Percentiles rank a stretch among this genome's conserved stretches.
Evolutionary conservation across 495 filamentous ascomycete genomes (phyloP).

Genomic region (Aspergillus incahuasiensis): DNA sequence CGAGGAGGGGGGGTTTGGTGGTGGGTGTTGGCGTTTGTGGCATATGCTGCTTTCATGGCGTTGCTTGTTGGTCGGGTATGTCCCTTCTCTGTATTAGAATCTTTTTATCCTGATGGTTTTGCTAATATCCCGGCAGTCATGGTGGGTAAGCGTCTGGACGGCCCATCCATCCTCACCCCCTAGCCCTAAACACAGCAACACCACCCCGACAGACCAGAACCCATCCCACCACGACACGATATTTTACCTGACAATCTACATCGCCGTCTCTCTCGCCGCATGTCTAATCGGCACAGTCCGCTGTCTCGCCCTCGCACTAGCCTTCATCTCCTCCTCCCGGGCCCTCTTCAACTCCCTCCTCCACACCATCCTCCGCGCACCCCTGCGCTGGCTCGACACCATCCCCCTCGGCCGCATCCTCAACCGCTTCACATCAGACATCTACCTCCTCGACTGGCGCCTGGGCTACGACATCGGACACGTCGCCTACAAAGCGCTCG

Average conservation of each 20-base stretch:
- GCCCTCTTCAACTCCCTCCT: slow-evolving; percentile 60
- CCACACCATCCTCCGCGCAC: slow-evolving; percentile 60
- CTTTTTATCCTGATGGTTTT: not conserved
- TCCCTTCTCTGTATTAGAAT: slow-evolving; percentile 1
- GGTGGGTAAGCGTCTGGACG: slow-evolving; percentile 70
- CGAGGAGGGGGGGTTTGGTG: slow-evolving; percentile 58
- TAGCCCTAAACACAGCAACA: too few relatives aligned
- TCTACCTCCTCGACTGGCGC: slow-evolving; percentile 58
- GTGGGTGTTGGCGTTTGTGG: slow-evolving; percentile 52
- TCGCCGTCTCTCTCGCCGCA: slow-evolving; percentile 52
- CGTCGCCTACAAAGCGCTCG: slow-evolving; percentile 45
- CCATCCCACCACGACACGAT: slow-evolving; percentile 10
- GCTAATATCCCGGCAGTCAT: slow-evolving; percentile 40
- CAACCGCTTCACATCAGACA: slow-evolving; percentile 74
- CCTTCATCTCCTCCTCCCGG: slow-evolving; percentile 58
- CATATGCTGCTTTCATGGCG: slow-evolving; percentile 48
- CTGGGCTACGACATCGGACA: slow-evolving; percentile 58
- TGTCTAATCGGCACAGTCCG: slow-evolving; percentile 54
- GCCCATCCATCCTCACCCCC: too few relatives aligned
- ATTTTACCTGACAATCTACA: slow-evolving; percentile 65
- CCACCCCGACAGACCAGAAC: too few relatives aligned
- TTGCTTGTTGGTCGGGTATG: slow-evolving; percentile 46
- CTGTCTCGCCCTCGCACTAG: slow-evolving; percentile 53
- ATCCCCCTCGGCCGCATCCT: slow-evolving; percentile 70
- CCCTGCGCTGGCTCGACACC: slow-evolving; percentile 73